phyloP scores from a whole-genome alignment of 176 grass and related monocot species.

The Phoenix dactylifera region DNA sequence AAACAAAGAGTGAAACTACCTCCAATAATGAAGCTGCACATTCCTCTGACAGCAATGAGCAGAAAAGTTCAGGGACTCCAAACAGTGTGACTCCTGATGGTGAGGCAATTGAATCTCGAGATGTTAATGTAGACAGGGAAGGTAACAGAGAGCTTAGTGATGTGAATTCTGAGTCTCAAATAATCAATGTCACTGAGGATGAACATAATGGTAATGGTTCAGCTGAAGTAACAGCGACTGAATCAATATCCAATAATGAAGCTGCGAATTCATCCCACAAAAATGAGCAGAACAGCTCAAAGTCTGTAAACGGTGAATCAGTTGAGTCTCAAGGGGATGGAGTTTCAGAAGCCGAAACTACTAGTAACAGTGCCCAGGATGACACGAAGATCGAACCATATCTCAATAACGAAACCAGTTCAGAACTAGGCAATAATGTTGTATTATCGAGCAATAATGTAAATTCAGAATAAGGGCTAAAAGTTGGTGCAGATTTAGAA shows the following conservation, averaged over 20 bases:
- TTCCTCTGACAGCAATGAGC: constrained; percentile 20
- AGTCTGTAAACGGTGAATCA: constrained; percentile 14
- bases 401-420: background rate
- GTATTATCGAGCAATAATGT: too few relatives aligned
- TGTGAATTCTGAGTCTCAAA: too few relatives aligned
- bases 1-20: constrained; percentile 18
- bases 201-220: constrained; percentile 20
- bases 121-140: background rate
- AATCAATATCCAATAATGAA: constrained; percentile 18
- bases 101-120: constrained; percentile 23
- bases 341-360: constrained; percentile 17
- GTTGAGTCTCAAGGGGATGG: constrained; percentile 17
- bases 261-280: constrained; percentile 20
- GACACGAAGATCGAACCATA: constrained; percentile 10
- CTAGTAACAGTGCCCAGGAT: constrained; percentile 15
- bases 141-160: too few relatives aligned
- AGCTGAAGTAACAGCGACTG: constrained; percentile 23
- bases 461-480: too few relatives aligned
- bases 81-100: background rate
- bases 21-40: constrained; percentile 20
- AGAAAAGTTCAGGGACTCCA: constrained; percentile 13
- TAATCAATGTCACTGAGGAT: background rate
- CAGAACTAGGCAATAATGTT: background rate
- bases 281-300: constrained; percentile 6
- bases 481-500: too few relatives aligned